Evolutionary conservation across 2,329 filamentous ascomycete species (phyloP).

Genomic region (Ceratocystis papillata): DNA sequence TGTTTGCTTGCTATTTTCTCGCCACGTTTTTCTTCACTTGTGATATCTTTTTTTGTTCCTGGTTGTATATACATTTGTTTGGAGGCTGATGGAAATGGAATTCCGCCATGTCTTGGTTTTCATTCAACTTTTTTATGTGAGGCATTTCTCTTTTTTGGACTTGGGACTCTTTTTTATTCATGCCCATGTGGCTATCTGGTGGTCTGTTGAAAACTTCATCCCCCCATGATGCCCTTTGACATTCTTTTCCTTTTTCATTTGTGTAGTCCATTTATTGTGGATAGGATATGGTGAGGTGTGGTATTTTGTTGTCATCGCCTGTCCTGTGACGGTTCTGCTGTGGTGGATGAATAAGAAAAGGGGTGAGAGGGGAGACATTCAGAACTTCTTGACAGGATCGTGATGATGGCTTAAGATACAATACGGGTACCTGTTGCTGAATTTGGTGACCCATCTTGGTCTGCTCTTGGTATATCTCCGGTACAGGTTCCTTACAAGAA

Average conservation of each 20-base stretch:
- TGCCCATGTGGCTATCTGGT: neutral
- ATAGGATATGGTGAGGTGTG: neutral
- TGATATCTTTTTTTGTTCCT: conserved; percentile 12
- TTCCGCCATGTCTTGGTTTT: neutral
- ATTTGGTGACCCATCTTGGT: too few species aligned
- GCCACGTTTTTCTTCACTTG: conserved; percentile 15
- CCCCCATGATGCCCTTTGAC: neutral
- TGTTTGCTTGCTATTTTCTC: conserved; percentile 14
- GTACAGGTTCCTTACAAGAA: too few species aligned
- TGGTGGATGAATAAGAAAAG: too few species aligned
- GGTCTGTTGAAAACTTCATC: neutral
- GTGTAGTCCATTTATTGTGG: neutral
- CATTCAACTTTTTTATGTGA: neutral
- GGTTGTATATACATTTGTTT: conserved; percentile 19
- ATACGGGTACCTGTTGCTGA: too few species aligned
- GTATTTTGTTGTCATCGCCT: neutral
- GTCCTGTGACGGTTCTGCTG: too few species aligned
- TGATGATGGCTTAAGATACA: too few species aligned
- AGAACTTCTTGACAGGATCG: too few species aligned
- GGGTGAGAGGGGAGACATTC: too few species aligned
- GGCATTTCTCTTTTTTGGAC: neutral
- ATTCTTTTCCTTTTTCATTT: conserved; percentile 4
- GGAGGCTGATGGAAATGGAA: neutral
- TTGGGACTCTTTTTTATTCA: too few species aligned
- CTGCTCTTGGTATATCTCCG: too few species aligned